Base-by-base conservation (phyloP, 768 basidiomycete species). In the Lactarius psammicola region DNA sequence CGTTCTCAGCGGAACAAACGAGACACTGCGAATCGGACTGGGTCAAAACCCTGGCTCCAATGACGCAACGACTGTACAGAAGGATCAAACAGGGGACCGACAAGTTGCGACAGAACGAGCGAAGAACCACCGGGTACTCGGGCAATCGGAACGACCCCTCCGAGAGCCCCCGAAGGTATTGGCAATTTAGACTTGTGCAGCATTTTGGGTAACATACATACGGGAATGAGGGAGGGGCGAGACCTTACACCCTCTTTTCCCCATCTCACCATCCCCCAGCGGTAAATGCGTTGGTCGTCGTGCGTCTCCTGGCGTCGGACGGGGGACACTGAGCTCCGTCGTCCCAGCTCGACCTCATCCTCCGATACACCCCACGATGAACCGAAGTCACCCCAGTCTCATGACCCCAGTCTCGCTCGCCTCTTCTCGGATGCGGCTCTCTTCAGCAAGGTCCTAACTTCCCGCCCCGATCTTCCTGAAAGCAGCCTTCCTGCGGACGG, bases 341-440 rank as follows among this genome's bases (percentile, higher is more conserved):
- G 31, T 42, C 20, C 56, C 20, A 42, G 38, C 40, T 66, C 65
- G 3, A 26, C 65, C 15, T 66, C 65, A 38, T 66, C 65, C 13
- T 63, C 61, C 20, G 56, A 54, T 20, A 31, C 33, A 42, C 23
- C 65, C 15, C 49, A 59, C 4, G 38, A 42, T 1, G 65, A 66
- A 10, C 20, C 26, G 13, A 54, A 51, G 23, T 11, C 46, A 42
- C 17, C 40, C 4, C 56, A 40, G 15, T 13, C 40, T 26, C 40
- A 58, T 0, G 64, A 67, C 11, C 73, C 77, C 5, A 73, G 74
- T 42, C 65, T 81, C 59, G 72, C 76, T 60, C 70, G 69, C 13
- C 76, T 82, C 31, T 79, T 79, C 72, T 72, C 68, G 34, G 77
- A 81, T 40, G 81, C 80, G 3, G 72, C 74, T 11, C 72, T 75